These are phyloP conservation scores for Spergularia marina DNA, from an alignment of 148 eudicot genomes.

Conservation along the genomic window DNA sequence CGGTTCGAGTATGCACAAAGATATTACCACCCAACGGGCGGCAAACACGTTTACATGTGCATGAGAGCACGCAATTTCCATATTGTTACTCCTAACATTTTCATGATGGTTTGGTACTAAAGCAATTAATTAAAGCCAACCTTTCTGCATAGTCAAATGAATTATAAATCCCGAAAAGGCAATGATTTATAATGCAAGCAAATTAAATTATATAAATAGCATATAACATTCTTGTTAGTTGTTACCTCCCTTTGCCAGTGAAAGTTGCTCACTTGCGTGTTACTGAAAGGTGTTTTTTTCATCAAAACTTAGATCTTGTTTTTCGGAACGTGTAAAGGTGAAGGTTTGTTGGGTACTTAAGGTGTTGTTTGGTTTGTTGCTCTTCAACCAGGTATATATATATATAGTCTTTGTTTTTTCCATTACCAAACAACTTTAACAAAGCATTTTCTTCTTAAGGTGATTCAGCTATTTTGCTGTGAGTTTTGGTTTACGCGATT, in stretches of 20 bases:
- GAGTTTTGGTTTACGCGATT: background rate
- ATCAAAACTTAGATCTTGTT: constrained; percentile 24
- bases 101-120: constrained; percentile 23
- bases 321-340: background rate
- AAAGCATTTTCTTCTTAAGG: constrained; percentile 2
- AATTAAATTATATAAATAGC: background rate
- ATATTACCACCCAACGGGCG: background rate
- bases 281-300: constrained; percentile 30
- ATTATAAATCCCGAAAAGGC: background rate
- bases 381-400: constrained; percentile 1
- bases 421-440: background rate
- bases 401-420: background rate
- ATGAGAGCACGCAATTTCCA: background rate
- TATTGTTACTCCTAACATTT: background rate
- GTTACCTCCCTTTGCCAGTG: constrained; percentile 12
- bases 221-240: constrained; percentile 7
- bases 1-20: no score
- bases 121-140: constrained; percentile 17
- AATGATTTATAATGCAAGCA: background rate
- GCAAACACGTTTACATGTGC: constrained; percentile 5
- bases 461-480: background rate
- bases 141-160: constrained; percentile 10
- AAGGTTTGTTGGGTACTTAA: constrained; percentile 21
- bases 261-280: constrained; percentile 30
- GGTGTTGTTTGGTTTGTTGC: constrained; percentile 14